Evolutionary conservation across 2,329 filamentous ascomycete genomes (phyloP).

Genomic region (Fusarium mundagurra): DNA sequence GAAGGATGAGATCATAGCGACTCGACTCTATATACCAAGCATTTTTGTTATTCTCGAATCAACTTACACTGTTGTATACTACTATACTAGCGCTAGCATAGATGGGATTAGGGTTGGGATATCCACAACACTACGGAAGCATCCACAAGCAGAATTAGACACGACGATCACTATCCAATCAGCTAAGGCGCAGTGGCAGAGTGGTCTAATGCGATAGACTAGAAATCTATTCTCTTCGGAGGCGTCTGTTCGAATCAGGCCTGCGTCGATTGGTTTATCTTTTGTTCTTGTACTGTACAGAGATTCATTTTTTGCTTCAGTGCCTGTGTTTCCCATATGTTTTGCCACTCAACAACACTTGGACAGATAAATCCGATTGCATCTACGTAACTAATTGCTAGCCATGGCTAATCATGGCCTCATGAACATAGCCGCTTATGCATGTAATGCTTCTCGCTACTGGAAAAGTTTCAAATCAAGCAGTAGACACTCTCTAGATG

Average conservation of each 20-base stretch:
- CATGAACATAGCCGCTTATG: neutral
- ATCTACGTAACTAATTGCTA: neutral
- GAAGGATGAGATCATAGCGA: slow-evolving; percentile 20
- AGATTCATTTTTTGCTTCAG: neutral
- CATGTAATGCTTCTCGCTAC: neutral
- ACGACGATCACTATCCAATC: neutral
- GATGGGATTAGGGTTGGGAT: neutral
- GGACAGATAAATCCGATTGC: neutral
- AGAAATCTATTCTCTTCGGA: slow-evolving; percentile 39
- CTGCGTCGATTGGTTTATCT: slow-evolving; percentile 27
- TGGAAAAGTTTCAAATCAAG: neutral
- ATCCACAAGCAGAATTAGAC: neutral
- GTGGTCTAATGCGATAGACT: slow-evolving; percentile 39
- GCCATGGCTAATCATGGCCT: neutral
- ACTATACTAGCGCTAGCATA: slow-evolving; percentile 1
- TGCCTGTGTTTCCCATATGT: neutral
- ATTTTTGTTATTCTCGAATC: neutral
- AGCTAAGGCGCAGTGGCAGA: slow-evolving; percentile 36
- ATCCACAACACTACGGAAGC: neutral
- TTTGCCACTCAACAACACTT: neutral
- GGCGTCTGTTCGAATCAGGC: slow-evolving; percentile 39
- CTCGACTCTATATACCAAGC: neutral
- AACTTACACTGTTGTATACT: neutral
- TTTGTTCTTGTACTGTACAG: neutral
- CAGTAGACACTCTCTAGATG: neutral